These are phyloP conservation scores for Tilletiaria anomala DNA, from an alignment of 1,284 basidiomycete species.

Conservation along the genomic window DNA sequence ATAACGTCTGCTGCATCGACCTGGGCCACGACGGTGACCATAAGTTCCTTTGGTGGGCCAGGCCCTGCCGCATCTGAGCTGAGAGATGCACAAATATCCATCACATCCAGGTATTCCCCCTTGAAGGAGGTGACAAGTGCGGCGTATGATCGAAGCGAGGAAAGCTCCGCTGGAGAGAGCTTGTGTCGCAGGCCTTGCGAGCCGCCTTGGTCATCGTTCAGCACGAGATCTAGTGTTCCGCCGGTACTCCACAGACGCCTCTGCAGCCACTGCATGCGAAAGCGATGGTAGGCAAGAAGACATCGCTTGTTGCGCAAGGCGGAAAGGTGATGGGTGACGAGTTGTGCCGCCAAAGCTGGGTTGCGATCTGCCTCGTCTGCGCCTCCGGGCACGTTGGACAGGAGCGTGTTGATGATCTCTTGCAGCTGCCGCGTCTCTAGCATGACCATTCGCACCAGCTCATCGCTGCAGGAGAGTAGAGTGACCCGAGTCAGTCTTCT, in stretches of 20 bases:
- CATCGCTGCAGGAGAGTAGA: slow-evolving; percentile 43
- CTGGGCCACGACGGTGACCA: slow-evolving; percentile 62
- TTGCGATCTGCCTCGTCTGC: slow-evolving; percentile 34
- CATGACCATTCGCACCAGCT: slow-evolving; percentile 66
- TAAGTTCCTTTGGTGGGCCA: slow-evolving; percentile 58
- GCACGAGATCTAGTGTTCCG: slow-evolving; percentile 74
- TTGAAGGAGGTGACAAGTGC: slow-evolving; percentile 68
- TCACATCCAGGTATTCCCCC: slow-evolving; percentile 64
- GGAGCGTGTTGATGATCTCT: slow-evolving; percentile 39
- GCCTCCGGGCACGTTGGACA: slow-evolving; percentile 44
- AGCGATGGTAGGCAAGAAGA: slow-evolving; percentile 75
- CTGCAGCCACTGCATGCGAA: slow-evolving; percentile 64
- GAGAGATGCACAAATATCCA: slow-evolving; percentile 21
- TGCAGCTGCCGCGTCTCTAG: slow-evolving; percentile 81
- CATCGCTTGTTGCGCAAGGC: slow-evolving; percentile 83
- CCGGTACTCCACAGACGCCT: slow-evolving; percentile 81
- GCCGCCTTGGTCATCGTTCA: slow-evolving; percentile 51
- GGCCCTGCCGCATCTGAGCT: neutral
- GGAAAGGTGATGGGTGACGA: slow-evolving; percentile 73
- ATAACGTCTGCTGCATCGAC: slow-evolving; percentile 76
- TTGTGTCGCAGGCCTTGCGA: slow-evolving; percentile 49
- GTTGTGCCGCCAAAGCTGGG: slow-evolving; percentile 48
- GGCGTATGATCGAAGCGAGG: slow-evolving; percentile 72
- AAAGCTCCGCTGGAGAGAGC: slow-evolving; percentile 75
- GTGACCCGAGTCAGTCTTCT: no score